Evolutionary conservation across 805 yeast species (phyloP).

Genomic region (Tetrapisispora iriomotensis): DNA sequence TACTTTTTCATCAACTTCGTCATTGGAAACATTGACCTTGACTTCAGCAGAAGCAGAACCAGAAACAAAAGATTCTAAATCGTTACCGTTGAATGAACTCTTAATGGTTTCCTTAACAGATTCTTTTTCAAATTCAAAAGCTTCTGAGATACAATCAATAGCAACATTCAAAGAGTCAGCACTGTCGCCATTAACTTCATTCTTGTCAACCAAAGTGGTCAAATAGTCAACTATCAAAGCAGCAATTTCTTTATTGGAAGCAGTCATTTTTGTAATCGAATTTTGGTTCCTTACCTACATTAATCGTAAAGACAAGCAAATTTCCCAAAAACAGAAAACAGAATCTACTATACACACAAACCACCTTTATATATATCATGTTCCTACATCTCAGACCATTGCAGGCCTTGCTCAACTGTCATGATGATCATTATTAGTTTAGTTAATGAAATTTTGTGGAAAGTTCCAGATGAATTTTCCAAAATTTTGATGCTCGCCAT

Average conservation of each 20-base stretch:
- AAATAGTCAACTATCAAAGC: slow-evolving; percentile 67
- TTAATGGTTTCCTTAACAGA: slow-evolving; percentile 37
- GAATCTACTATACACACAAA: too few species aligned
- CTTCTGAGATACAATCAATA: slow-evolving; percentile 57
- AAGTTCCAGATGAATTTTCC: too few species aligned
- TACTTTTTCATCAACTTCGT: slow-evolving; percentile 38
- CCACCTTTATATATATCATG: too few species aligned
- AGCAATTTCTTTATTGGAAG: slow-evolving; percentile 56
- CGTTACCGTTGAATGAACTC: slow-evolving; percentile 37
- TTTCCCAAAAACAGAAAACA: too few species aligned
- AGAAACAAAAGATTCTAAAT: slow-evolving; percentile 28
- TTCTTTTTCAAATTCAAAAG: slow-evolving; percentile 69
- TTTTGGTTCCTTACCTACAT: not conserved
- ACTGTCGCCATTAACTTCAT: slow-evolving; percentile 65
- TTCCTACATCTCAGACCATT: too few species aligned
- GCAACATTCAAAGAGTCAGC: slow-evolving; percentile 89
- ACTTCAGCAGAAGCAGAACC: slow-evolving; percentile 17
- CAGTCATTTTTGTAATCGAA: slow-evolving; percentile 28
- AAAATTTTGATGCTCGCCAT: too few species aligned
- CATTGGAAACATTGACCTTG: slow-evolving; percentile 32
- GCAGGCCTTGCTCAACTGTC: too few species aligned
- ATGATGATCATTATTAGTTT: too few species aligned
- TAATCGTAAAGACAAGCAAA: too few species aligned
- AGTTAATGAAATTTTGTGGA: too few species aligned
- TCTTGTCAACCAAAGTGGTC: slow-evolving; percentile 45